phyloP scores from a whole-genome alignment of 768 basidiomycete species.

The Cystofilobasidium ferigula region DNA sequence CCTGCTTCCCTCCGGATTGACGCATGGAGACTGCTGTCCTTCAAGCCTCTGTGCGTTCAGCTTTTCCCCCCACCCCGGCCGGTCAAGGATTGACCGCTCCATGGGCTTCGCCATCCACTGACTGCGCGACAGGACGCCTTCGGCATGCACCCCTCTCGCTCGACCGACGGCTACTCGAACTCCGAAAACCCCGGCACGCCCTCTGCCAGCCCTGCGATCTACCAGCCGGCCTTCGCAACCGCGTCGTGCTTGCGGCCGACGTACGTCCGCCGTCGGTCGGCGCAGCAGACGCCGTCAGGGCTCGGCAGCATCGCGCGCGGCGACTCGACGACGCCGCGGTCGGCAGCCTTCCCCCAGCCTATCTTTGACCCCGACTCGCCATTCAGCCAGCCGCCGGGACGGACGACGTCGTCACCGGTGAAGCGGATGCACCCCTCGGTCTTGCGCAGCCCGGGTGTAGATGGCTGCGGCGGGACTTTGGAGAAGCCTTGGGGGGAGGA shows the following conservation, averaged over 20 bases:
- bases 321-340: neutral
- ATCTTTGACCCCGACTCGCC: conserved; percentile 18
- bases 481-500: conserved; percentile 1
- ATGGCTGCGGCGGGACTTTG: neutral
- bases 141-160: neutral
- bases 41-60: neutral
- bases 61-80: too few relatives aligned
- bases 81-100: neutral
- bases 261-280: neutral
- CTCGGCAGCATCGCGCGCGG: neutral
- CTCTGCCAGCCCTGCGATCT: neutral
- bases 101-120: neutral
- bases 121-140: neutral
- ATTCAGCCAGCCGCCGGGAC: conserved; percentile 11
- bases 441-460: neutral
- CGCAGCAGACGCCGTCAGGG: neutral
- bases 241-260: conserved; percentile 1
- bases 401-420: neutral
- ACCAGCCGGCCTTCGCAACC: neutral
- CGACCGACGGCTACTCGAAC: conserved; percentile 1
- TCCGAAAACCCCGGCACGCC: neutral
- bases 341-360: conserved; percentile 1
- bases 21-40: conserved; percentile 2
- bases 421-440: neutral
- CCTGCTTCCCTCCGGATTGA: neutral